These are phyloP conservation scores for Aspergillus sp. DNA, from an alignment of 2,329 filamentous ascomycete species.

Conservation along the genomic window DNA sequence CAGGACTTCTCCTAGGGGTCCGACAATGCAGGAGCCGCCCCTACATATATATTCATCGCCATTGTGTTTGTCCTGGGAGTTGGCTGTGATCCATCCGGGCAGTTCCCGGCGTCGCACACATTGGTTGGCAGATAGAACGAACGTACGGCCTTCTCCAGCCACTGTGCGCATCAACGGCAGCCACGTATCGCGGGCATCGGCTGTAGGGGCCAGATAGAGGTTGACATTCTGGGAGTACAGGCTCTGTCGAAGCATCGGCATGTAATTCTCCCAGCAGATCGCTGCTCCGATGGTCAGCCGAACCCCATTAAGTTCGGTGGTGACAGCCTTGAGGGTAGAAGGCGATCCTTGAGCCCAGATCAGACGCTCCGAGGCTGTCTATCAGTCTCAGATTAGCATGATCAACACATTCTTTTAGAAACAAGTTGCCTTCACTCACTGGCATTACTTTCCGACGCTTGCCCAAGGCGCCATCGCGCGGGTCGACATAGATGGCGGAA, in stretches of 20 bases:
- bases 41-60: slow-evolving; percentile 3
- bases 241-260: slow-evolving; percentile 81
- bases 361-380: slow-evolving; percentile 78
- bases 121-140: slow-evolving; percentile 85
- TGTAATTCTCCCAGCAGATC: slow-evolving; percentile 97
- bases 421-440: slow-evolving; percentile 48
- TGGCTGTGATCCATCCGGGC: slow-evolving; percentile 57
- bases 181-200: slow-evolving; percentile 83
- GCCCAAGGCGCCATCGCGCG: slow-evolving; percentile 69
- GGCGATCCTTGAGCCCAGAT: slow-evolving; percentile 88
- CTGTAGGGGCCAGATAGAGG: slow-evolving; percentile 86
- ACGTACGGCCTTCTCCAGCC: slow-evolving; percentile 77
- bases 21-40: slow-evolving; percentile 81
- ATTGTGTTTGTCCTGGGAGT: slow-evolving; percentile 11
- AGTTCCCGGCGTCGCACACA: slow-evolving; percentile 65
- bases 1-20: slow-evolving; percentile 76
- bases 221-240: slow-evolving; percentile 91
- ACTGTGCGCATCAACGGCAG: slow-evolving; percentile 77
- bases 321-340: slow-evolving; percentile 75
- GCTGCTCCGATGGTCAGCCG: slow-evolving; percentile 79
- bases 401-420: background rate
- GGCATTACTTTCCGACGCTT: slow-evolving; percentile 94
- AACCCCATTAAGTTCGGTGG: slow-evolving; percentile 75
- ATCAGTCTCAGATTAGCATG: background rate
- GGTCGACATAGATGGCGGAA: slow-evolving; percentile 78